A percentile compares a stretch with the other conserved stretches of the same genome.
Evolutionary conservation across 164 flowering plant species (phyloP).

Genomic region (Umbellularia californica): DNA sequence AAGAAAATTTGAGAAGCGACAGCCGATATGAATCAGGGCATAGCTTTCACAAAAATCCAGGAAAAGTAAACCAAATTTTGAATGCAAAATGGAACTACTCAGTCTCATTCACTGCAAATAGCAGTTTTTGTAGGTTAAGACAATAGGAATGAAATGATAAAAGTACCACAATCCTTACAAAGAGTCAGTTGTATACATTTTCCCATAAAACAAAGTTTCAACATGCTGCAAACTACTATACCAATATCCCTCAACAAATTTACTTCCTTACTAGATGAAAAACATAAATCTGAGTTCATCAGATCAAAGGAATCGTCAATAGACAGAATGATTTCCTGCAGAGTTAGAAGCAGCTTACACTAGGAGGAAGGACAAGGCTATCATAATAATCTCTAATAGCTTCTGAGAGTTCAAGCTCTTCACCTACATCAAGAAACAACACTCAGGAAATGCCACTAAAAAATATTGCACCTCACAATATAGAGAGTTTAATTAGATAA

Average conservation of each 20-base stretch:
- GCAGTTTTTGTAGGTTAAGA: not conserved
- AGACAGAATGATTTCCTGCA: not conserved
- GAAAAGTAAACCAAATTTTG: not conserved
- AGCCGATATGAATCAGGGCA: not conserved
- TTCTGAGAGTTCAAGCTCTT: conserved; percentile 90
- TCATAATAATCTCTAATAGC: conserved; percentile 95
- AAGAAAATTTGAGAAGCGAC: not conserved
- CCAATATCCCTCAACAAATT: not conserved
- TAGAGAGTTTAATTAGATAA: not conserved
- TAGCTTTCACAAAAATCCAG: not conserved
- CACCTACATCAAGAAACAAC: conserved; percentile 44
- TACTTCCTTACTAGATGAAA: not conserved
- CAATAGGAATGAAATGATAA: not conserved
- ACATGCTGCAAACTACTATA: not conserved
- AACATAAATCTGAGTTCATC: not conserved
- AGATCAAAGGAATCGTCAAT: not conserved
- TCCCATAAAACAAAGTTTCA: not conserved
- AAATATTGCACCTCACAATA: not conserved
- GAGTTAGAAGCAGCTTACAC: conserved; percentile 41
- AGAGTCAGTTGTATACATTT: too few relatives aligned
- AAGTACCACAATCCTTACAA: not conserved
- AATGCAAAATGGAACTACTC: not conserved
- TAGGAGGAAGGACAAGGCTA: conserved; percentile 54
- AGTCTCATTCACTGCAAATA: not conserved
- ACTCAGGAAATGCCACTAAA: not conserved